Base-by-base conservation (phyloP, 2,329 filamentous ascomycete genomes). In the Reticulascus tulasneorum region DNA sequence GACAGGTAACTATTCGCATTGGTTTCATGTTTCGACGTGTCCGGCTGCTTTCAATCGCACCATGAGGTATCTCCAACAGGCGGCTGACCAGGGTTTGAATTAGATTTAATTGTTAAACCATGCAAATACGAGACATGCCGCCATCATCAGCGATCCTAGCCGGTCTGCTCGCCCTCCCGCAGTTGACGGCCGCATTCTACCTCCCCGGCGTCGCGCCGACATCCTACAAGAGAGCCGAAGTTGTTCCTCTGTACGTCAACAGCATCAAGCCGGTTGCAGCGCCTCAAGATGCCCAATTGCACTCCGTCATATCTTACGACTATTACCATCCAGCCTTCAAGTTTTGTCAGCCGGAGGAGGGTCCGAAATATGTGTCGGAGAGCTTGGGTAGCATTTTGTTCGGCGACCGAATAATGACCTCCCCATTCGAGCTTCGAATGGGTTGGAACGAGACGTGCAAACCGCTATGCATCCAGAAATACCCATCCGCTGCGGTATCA, bases 341-440 rank as follows among this genome's bases (percentile, higher is more conserved):
- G 55, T 95, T 96, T 69, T 98, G 93, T 63, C 67, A 76, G 50
- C 93, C 91, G 3, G 67, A 84, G 37, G 81, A 73, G 42, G 87
- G 87, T 3, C 82, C 89, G 8, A 63, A 90, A 58, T 77, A 85
- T 67, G 79, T 94, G 16, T 82, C 86, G 25, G 93, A 96, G 66
- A 93, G 86, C 47, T 64, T 98, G 46, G 93, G 93, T 17, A 96
- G 91, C 70, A 98, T 98, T 56, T 66, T 98, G 33, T 98, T 98
- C 52, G 93, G 93, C 49, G 93, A 98, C 65, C 80, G 93, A 38
- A 98, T 98, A 66, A 88, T 88, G 67, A 94, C 88, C n/a, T 97
- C 91, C 23, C 87, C 91, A 0, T 95, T 94, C 55, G 80, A 95
- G 55, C 70, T 97, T 42, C 77, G 79, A 48, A 96, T 98, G 90